These are phyloP conservation scores for Caryopteris hybrid DNA, from an alignment of 305 asterid genomes.

Conservation along the genomic window DNA sequence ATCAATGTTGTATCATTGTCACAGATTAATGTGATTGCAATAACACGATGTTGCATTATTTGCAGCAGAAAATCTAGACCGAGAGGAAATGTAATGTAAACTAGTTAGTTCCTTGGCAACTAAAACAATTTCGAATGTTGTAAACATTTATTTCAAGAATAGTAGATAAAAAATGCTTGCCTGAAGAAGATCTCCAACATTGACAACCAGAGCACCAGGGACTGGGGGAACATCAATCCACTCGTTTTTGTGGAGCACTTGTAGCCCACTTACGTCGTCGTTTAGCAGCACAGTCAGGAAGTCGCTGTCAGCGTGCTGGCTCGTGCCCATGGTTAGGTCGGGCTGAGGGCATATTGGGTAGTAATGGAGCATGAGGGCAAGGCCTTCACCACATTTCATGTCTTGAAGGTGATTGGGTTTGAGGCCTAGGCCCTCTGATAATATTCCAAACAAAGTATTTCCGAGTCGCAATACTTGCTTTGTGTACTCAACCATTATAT, in stretches of 20 bases:
- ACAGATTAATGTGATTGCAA: too few species aligned
- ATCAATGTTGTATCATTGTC: too few species aligned
- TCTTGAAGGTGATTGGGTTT: conserved; percentile 12
- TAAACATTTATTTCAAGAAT: too few species aligned
- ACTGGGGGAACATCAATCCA: conserved; percentile 27
- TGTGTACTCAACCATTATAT: conserved; percentile 32
- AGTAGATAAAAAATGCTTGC: background rate
- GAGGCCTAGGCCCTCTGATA: conserved; percentile 30
- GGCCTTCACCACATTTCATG: conserved; percentile 26
- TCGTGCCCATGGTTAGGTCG: conserved; percentile 29
- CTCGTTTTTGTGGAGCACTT: conserved; percentile 24
- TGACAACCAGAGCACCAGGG: conserved; percentile 24
- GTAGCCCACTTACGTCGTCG: conserved; percentile 30
- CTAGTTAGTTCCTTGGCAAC: too few species aligned
- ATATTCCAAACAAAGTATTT: background rate
- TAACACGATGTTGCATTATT: too few species aligned
- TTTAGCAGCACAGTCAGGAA: conserved; percentile 31
- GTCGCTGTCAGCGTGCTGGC: conserved; percentile 28
- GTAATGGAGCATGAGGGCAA: conserved; percentile 25
- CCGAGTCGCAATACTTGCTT: conserved; percentile 38
- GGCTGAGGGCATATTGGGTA: conserved; percentile 44
- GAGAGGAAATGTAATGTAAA: too few species aligned
- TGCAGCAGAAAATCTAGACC: too few species aligned
- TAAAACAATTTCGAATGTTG: too few species aligned
- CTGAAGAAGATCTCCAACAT: conserved; percentile 36